Percentiles rank a stretch among this genome's conserved stretches.
Evolutionary conservation across 768 basidiomycete genomes (phyloP).

Genomic region (Mycena olivaceomarginata): DNA sequence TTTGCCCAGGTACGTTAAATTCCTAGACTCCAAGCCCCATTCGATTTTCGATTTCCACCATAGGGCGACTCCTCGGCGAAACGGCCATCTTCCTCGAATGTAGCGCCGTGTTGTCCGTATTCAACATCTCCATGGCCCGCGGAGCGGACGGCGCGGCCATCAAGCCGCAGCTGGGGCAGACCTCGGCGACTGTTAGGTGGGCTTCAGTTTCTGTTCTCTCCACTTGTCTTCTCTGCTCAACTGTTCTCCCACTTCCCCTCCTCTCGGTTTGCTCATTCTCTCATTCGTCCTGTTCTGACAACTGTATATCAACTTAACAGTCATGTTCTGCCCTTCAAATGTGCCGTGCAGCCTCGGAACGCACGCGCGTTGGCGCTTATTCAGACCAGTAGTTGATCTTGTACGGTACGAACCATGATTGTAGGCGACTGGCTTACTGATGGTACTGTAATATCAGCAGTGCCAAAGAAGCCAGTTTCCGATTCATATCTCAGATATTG

Average conservation of each 20-base stretch:
- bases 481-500: too few relatives aligned
- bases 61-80: conserved; percentile 18
- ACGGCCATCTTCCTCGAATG: conserved; percentile 17
- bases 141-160: neutral
- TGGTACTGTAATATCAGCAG: too few relatives aligned
- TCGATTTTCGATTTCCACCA: neutral
- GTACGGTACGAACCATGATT: too few relatives aligned
- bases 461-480: too few relatives aligned
- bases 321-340: neutral
- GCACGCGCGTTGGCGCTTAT: conserved; percentile 6
- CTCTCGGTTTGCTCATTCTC: too few relatives aligned
- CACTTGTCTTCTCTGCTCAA: too few relatives aligned
- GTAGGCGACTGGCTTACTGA: too few relatives aligned
- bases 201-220: neutral
- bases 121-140: conserved; percentile 24
- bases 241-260: neutral
- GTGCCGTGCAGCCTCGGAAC: neutral
- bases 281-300: too few relatives aligned
- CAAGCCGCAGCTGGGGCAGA: conserved; percentile 12
- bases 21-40: neutral
- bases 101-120: conserved; percentile 19
- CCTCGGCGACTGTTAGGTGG: conserved; percentile 24
- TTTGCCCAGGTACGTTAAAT: conserved; percentile 23
- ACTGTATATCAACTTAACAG: neutral
- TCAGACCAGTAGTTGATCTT: neutral